Evolutionary conservation across 805 yeast species (phyloP).

Genomic region (Alloascoidea hylecoeti): DNA sequence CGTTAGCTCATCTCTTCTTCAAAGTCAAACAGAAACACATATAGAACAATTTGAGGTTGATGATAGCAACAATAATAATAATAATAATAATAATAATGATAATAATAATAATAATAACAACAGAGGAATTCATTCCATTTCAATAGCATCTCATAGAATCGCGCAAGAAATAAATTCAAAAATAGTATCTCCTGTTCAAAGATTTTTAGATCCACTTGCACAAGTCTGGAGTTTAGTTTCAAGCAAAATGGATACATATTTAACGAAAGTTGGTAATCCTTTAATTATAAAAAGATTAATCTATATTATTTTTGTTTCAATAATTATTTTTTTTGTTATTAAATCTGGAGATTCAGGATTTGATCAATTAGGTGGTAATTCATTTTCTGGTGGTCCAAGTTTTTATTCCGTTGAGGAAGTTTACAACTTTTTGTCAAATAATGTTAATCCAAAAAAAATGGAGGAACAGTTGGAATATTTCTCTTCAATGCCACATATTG

Average conservation of each 20-base stretch:
- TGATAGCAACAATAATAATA: conserved; percentile 14
- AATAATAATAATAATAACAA: conserved; percentile 1
- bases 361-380: conserved; percentile 24
- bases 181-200: conserved; percentile 24
- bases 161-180: conserved; percentile 10
- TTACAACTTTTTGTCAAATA: conserved; percentile 29
- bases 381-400: conserved; percentile 16
- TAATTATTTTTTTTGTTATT: conserved; percentile 39
- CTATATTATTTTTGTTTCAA: conserved; percentile 54
- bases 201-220: conserved; percentile 34
- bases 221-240: conserved; percentile 18
- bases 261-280: conserved; percentile 73
- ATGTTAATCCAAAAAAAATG: conserved; percentile 40
- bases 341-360: conserved; percentile 27
- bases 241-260: conserved; percentile 35
- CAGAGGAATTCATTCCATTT: conserved; percentile 8
- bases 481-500: conserved; percentile 70
- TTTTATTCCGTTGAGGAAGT: conserved; percentile 48
- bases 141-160: conserved; percentile 8
- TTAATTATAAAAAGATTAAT: conserved; percentile 64
- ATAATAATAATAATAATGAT: conserved; percentile 17
- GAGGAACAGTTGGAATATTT: conserved; percentile 58
- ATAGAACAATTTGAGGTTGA: conserved; percentile 30
- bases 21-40: background rate
- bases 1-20: background rate